These are phyloP conservation scores for Alternaria sp. DNA, from an alignment of 2,329 filamentous ascomycete genomes.

Conservation along the genomic window DNA sequence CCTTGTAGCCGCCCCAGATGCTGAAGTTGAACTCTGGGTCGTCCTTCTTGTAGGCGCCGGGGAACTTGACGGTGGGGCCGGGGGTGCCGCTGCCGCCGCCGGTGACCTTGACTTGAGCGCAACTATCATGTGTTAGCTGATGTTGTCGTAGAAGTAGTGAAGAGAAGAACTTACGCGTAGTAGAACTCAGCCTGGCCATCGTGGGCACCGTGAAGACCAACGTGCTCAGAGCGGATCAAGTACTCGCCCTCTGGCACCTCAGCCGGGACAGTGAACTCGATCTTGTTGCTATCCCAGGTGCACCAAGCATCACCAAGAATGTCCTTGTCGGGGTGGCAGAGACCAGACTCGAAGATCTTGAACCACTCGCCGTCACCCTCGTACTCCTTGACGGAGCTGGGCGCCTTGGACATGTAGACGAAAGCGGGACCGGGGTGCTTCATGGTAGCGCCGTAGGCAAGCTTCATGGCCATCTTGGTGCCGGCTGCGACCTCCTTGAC, in stretches of 20 bases:
- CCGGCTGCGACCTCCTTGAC: conserved; percentile 24
- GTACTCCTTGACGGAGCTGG: conserved; percentile 21
- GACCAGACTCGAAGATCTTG: conserved; percentile 29
- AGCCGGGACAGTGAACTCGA: conserved; percentile 44
- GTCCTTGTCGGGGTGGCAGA: conserved; percentile 15
- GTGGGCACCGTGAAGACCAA: conserved; percentile 49
- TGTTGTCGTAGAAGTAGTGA: not conserved
- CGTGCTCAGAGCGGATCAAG: conserved; percentile 52
- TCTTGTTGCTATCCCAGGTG: conserved; percentile 23
- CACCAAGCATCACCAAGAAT: conserved; percentile 21
- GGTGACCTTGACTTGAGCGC: conserved; percentile 52
- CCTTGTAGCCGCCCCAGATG: conserved; percentile 27
- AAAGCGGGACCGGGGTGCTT: conserved; percentile 26
- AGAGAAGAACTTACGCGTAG: conserved; percentile 3
- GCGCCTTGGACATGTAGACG: conserved; percentile 37
- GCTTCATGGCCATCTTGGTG: conserved; percentile 21
- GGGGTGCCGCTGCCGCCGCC: conserved; percentile 38
- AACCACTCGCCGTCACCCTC: conserved; percentile 37
- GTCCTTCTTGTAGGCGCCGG: conserved; percentile 46
- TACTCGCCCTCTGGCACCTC: conserved; percentile 51
- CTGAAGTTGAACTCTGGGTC: conserved; percentile 30
- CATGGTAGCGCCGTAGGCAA: conserved; percentile 25
- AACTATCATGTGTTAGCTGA: conserved; percentile 12
- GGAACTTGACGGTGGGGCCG: conserved; percentile 45
- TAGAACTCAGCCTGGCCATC: conserved; percentile 50